Percentiles rank a stretch among this genome's conserved stretches.
These are phyloP conservation scores for Alternaria brassicicola DNA, from an alignment of 2,329 filamentous ascomycete species.

Conservation along the genomic window DNA sequence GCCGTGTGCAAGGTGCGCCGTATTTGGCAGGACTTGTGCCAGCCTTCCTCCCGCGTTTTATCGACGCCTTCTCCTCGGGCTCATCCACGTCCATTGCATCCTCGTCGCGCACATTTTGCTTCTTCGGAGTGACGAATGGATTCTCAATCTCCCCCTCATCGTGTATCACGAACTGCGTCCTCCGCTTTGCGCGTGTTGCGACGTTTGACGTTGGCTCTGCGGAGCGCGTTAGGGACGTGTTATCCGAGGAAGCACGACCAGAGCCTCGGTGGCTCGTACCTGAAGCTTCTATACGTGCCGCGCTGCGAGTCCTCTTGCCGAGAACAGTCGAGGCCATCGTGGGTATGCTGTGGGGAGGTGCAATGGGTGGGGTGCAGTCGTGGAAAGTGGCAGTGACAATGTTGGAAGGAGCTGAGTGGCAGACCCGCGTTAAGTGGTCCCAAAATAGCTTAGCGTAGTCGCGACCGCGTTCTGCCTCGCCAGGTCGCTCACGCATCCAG, in stretches of 20 bases:
- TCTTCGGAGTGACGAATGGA: constrained; percentile 55
- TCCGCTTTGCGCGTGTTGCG: constrained; percentile 51
- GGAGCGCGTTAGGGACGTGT: constrained; percentile 34
- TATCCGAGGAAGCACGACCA: constrained; percentile 10
- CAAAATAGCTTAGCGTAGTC: constrained; percentile 7
- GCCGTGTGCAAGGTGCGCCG: constrained; percentile 50
- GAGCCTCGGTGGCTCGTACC: constrained; percentile 31
- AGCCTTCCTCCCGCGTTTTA: constrained; percentile 42
- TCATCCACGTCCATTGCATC: constrained; percentile 56
- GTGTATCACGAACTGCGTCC: constrained; percentile 53
- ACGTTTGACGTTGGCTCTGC: constrained; percentile 31
- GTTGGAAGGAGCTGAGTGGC: constrained; percentile 21
- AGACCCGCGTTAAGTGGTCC: constrained; percentile 15
- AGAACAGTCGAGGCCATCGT: constrained; percentile 46
- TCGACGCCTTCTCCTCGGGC: constrained; percentile 41
- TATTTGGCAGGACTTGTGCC: constrained; percentile 56
- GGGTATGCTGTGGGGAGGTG: constrained; percentile 23
- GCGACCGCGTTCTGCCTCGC: neutral
- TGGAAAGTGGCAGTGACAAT: constrained; percentile 23
- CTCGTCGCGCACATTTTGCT: constrained; percentile 45
- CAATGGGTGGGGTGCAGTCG: constrained; percentile 25
- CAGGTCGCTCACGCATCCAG: neutral
- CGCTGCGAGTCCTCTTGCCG: constrained; percentile 49
- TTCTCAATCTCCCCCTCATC: constrained; percentile 73
- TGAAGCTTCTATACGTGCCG: constrained; percentile 29